Evolutionary conservation across 129 eudicot species (phyloP).

Genomic region (Pulicaria dysenterica): DNA sequence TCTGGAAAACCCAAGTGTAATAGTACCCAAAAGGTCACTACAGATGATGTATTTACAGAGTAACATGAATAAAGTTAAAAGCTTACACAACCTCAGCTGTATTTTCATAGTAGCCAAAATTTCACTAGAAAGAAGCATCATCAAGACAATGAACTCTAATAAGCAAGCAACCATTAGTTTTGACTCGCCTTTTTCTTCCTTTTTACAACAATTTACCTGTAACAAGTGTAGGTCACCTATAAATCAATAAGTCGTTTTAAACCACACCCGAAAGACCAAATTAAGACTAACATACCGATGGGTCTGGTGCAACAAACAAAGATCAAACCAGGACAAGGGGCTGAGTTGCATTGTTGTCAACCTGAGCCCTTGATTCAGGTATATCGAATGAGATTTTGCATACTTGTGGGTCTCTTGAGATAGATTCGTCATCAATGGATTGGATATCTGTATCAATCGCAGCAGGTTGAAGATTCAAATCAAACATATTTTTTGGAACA

Average conservation of each 20-base stretch:
- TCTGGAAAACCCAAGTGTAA: neutral
- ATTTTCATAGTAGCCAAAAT: neutral
- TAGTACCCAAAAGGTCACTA: constrained; percentile 21
- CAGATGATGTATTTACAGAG: constrained; percentile 27
- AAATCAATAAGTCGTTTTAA: constrained; percentile 4
- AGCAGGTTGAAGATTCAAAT: constrained; percentile 34
- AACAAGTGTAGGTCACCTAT: neutral
- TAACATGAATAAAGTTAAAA: neutral
- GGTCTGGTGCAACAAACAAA: neutral
- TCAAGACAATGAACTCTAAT: constrained; percentile 1
- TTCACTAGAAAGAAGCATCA: constrained; percentile 1
- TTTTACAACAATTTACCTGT: constrained; percentile 27
- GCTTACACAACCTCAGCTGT: constrained; percentile 4
- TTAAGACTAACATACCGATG: constrained; percentile 7
- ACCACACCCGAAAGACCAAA: constrained; percentile 1
- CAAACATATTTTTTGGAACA: constrained; percentile 26
- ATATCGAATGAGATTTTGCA: constrained; percentile 23
- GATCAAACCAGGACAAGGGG: constrained; percentile 36
- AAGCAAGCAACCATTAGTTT: neutral
- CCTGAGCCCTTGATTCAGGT: constrained; percentile 35
- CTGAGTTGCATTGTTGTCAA: constrained; percentile 26
- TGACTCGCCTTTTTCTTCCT: constrained; percentile 20
- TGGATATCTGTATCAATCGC: constrained; percentile 33
- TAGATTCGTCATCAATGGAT: constrained; percentile 25
- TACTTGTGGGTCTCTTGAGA: constrained; percentile 19